Base-by-base conservation (phyloP, 352 stramenopile genomes). In the Globisporangium viniferum region DNA sequence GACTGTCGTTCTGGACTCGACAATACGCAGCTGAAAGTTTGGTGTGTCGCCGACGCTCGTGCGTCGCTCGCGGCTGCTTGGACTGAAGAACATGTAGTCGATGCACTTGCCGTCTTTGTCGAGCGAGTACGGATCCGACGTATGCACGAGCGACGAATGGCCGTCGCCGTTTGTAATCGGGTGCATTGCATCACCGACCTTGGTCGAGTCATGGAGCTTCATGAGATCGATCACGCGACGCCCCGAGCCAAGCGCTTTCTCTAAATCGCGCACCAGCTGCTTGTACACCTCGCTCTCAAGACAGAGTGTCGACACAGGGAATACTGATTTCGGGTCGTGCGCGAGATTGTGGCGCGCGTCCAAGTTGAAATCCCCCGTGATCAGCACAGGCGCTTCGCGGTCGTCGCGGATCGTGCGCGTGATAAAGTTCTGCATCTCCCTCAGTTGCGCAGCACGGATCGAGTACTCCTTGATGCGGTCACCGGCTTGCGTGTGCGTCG, bases 11-110 rank as follows among this genome's bases (percentile, higher is more conserved):
- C 68, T 62, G 10, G 76, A 68, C 22, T 81, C 65, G 10, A 89
- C 64, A 5, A 91, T 65, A 3, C 64, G 71, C 36, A 92, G 71
- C 64, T 72, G 73, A 31, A 83, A 86, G 27, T 64, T 76, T n/a
- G 54, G 66, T 9, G 78, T 74, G 51, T 82, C 74, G 4, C 66
- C 64, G n/a, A 56, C 36, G 56, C 44, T 54, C 24, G 61, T 15
- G 64, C 56, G 64, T 14, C 72, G 73, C 22, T 80, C 76, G 35
- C 68, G 76, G 8, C 74, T 73, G 0, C 73, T 72, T 0, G 84
- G 77, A 51, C 83, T 81, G 71, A 90, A 89, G 64, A 94, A 93
- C 75, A 94, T 84, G 70, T 92, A 94, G 77, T 94, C 87, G 64
- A 94, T 94, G 69, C 87, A 94, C 64, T 94, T 94, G 74, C 87